Conservation (phyloP, 805 yeast genomes). For the Zygoascus biomembranicola region DNA sequence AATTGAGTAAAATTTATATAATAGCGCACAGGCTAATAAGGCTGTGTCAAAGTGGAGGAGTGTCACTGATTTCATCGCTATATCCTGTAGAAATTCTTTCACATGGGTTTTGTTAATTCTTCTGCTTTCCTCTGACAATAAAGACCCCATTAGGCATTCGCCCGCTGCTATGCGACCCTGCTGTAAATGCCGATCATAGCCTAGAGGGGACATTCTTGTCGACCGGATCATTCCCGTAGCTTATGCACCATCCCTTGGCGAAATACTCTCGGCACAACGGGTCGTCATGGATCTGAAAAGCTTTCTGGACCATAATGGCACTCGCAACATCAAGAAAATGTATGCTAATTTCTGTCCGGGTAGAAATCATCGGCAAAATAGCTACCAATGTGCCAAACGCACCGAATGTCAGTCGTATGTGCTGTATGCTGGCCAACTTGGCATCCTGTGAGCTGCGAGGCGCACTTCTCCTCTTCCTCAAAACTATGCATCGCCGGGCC, state of each 20-base stretch:
- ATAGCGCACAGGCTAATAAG: too few species aligned
- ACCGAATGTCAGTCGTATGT: conserved; percentile 10
- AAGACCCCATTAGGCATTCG: too few species aligned
- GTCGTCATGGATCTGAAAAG: conserved; percentile 5
- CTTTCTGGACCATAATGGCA: conserved; percentile 15
- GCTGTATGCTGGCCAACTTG: background rate
- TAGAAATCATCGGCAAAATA: conserved; percentile 11
- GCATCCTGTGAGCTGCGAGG: background rate
- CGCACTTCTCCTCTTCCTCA: background rate
- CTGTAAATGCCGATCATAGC: too few species aligned
- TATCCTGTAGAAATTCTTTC: too few species aligned
- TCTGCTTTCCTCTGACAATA: too few species aligned
- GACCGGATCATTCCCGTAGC: background rate
- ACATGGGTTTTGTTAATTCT: too few species aligned
- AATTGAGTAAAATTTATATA: too few species aligned
- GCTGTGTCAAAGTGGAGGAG: too few species aligned
- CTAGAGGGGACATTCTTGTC: background rate
- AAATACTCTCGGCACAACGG: background rate
- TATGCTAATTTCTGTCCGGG: conserved; percentile 8
- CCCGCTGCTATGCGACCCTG: too few species aligned
- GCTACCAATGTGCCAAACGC: conserved; percentile 12
- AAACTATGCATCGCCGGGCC: conserved; percentile 10
- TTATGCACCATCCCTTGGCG: background rate
- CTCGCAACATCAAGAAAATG: conserved; percentile 16
- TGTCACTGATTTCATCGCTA: too few species aligned